Evolutionary conservation across 257 asterid species (phyloP), one percentile per base, ranked within the genome.

Genomic region (Cruciata laevipes): DNA sequence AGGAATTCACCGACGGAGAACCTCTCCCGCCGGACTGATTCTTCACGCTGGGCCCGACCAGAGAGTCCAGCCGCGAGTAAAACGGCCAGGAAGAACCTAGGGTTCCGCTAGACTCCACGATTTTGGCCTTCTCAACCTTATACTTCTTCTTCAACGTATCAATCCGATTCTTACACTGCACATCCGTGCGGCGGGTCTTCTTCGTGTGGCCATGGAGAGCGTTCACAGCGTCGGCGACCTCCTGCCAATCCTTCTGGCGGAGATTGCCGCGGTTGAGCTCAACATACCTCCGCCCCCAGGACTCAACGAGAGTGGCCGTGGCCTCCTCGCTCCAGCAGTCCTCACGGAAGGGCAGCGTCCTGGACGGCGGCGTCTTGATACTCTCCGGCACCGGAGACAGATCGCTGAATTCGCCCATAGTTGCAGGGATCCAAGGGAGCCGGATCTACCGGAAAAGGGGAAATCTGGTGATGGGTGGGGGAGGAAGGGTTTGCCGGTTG

Each of bases 291-390:
- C 86, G 80, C 0, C 95, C 96, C 98, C 96, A 91, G 1, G 91
- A 82, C 53, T 91, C 95, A 1, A 89, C 86, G 0, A 91, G 82
- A 7, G 98, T 91, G 20, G 86, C 71, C 0, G 98, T 89, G 0
- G 95, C 96, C 74, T 91, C 95, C 75, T 87, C 94, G 65, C 89
- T 80, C 98, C 95, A 91, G 69, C 96, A 89, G 61, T 89, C 96
- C 73, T 87, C 98, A 1, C 98, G 93, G 69, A 82, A 80, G 5
- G 95, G 87, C 16, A 74, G 60, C 16, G 82, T 81, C 62, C 90
- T 78, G 6, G 87, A 63, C 69, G 86, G 71, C 81, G 89, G 75
- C 71, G 87, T 60, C 76, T 68, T 78, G 4, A 76, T 3, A 47
- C 11, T 47, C 63, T 49, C 59, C 73, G 82, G 53, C 24, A 67